These are phyloP conservation scores for Tuber umbilicatum DNA, from an alignment of 495 filamentous ascomycete species.

Conservation along the genomic window DNA sequence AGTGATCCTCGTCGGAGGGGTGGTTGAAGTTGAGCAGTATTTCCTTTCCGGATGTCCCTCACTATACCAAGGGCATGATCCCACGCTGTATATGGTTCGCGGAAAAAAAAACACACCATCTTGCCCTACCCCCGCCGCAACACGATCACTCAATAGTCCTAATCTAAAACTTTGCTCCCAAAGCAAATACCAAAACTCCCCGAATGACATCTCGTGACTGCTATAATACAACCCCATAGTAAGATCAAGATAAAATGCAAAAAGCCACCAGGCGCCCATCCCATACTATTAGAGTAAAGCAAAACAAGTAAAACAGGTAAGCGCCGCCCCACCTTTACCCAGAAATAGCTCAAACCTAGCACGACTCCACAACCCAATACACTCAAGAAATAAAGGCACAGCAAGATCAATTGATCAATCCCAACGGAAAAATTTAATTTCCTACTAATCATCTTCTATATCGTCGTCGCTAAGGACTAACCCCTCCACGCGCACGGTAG, in stretches of 20 bases:
- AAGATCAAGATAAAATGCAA: background rate
- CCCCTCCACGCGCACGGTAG: slow-evolving; percentile 49
- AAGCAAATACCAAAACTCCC: background rate
- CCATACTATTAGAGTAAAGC: background rate
- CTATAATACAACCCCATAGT: background rate
- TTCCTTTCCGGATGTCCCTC: too few relatives aligned
- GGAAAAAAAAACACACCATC: background rate
- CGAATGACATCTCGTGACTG: background rate
- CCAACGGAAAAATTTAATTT: background rate
- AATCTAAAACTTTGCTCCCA: too few relatives aligned
- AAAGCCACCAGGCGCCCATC: background rate
- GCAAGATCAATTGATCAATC: background rate
- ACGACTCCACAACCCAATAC: background rate
- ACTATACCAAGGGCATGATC: background rate
- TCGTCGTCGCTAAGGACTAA: slow-evolving; percentile 88
- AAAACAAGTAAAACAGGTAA: background rate
- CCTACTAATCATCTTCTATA: slow-evolving; percentile 63
- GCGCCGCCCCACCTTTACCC: background rate
- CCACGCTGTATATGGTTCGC: background rate
- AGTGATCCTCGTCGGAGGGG: too few relatives aligned
- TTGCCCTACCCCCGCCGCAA: background rate
- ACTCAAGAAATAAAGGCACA: background rate
- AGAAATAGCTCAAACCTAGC: background rate
- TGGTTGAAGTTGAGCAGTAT: too few relatives aligned
- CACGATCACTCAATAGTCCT: background rate